These are phyloP conservation scores for Lonicera japonica DNA, from an alignment of 129 eudicot genomes.

Conservation along the genomic window DNA sequence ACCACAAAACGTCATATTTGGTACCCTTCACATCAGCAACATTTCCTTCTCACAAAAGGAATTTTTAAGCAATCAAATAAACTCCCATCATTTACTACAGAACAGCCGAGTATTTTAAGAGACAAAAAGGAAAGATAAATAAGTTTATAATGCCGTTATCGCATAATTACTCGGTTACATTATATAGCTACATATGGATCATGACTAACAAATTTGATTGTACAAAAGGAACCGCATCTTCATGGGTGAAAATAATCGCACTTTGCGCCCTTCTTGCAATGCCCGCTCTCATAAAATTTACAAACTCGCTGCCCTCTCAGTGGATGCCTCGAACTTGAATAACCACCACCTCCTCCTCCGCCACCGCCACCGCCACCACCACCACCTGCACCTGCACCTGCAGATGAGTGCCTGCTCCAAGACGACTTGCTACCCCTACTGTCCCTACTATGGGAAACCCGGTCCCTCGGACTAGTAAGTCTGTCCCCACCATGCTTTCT, in stretches of 20 bases:
- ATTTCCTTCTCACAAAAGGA: no score
- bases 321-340: constrained; percentile 53
- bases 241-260: constrained; percentile 65
- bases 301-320: constrained; percentile 60
- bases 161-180: no score
- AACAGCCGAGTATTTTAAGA: no score
- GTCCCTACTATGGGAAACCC: constrained; percentile 23
- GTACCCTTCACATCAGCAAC: no score
- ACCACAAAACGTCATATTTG: no score
- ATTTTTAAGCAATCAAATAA: no score
- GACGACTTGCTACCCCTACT: constrained; percentile 42
- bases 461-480: constrained; percentile 44
- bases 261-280: constrained; percentile 71
- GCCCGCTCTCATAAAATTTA: constrained; percentile 74
- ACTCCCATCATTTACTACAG: no score
- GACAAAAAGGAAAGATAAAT: no score
- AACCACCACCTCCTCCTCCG: constrained; percentile 52
- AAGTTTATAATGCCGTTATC: no score
- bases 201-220: no score
- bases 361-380: constrained; percentile 55
- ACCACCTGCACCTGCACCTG: constrained; percentile 38
- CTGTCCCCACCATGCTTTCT: constrained; percentile 33
- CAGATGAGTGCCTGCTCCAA: constrained; percentile 56
- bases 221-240: constrained; percentile 9
- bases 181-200: no score